phyloP scores from a whole-genome alignment of 2,329 filamentous ascomycete genomes.

The Penicillium sp. region DNA sequence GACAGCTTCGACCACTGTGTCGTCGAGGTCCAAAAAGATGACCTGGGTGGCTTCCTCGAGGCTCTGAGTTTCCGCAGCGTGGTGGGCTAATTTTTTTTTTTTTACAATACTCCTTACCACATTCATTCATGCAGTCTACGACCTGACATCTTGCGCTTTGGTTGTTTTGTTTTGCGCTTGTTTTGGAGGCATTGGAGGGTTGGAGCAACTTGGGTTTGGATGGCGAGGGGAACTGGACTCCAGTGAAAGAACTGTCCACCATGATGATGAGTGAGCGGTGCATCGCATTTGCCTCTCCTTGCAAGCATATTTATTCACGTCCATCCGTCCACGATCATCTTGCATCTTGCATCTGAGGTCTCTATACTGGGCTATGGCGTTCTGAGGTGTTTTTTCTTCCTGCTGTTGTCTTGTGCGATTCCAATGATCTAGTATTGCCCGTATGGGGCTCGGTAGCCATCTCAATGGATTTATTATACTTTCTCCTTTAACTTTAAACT shows the following conservation, averaged over 20 bases:
- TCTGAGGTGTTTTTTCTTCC: constrained; percentile 14
- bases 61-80: constrained; percentile 89
- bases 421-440: constrained; percentile 9
- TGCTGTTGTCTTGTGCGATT: constrained; percentile 2
- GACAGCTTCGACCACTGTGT: constrained; percentile 98
- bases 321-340: constrained; percentile 20
- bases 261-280: constrained; percentile 23
- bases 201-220: constrained; percentile 18
- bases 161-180: constrained; percentile 11
- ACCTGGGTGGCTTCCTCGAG: constrained; percentile 87
- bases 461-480: constrained; percentile 22
- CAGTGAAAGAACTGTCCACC: constrained; percentile 11
- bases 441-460: constrained; percentile 17
- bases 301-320: constrained; percentile 23
- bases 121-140: constrained; percentile 34
- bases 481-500: constrained; percentile 13
- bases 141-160: constrained; percentile 25
- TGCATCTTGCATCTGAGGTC: constrained; percentile 29
- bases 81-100: constrained; percentile 53
- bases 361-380: constrained; percentile 26
- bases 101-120: constrained; percentile 9
- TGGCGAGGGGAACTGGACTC: constrained; percentile 20
- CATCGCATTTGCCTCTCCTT: constrained; percentile 19
- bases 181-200: constrained; percentile 22
- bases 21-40: constrained; percentile 96